Base-by-base conservation (phyloP, 352 stramenopile species). In the Pythium apleroticum region DNA sequence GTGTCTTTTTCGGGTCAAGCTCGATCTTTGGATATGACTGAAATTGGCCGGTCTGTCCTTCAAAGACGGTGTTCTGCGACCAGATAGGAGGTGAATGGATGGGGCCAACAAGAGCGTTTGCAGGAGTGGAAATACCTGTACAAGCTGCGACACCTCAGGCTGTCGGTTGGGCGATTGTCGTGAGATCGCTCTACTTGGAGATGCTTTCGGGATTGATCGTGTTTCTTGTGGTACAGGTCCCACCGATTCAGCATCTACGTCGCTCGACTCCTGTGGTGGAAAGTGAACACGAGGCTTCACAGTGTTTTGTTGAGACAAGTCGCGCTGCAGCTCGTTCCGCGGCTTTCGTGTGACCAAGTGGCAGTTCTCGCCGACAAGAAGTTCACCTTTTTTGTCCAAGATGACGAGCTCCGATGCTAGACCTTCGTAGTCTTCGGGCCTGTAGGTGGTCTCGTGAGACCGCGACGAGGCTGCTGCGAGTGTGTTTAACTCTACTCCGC, bases 351-450 rank as follows among this genome's bases (percentile, higher is more conserved):
- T 61, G 3, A 87, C 66, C 45, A 89, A 52, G 25, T 73, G 75
- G 45, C 77, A 89, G 52, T 89, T 89, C 56, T 87, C 63, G 1
- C 78, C 73, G 2, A 89, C 68, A 4, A 89, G 20, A 9, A 89
- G 67, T 28, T 84, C 78, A 15, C 80, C 78, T 3, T 52, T 60
- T 37, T 52, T 73, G 5, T 76, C 71, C 9, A 80, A 50, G 30
- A 87, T 49, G 1, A 86, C 72, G 25, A 87, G 50, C 25, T 79
- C 73, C 7, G 80, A 89, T 12, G 70, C 45, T 1, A 89, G 58
- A 0, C 70, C 78, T 41, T 83, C 69, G 48, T 89, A 89, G 62
- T 89, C 80, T 52, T 87, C 76, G 5, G 71, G 69, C 2, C 80
- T 69, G 57, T 80, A 89, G 9, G 80, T 87, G 6, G 59, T 60